phyloP scores from a whole-genome alignment of 306 rosid genomes.

The Trifolium subterraneum region DNA sequence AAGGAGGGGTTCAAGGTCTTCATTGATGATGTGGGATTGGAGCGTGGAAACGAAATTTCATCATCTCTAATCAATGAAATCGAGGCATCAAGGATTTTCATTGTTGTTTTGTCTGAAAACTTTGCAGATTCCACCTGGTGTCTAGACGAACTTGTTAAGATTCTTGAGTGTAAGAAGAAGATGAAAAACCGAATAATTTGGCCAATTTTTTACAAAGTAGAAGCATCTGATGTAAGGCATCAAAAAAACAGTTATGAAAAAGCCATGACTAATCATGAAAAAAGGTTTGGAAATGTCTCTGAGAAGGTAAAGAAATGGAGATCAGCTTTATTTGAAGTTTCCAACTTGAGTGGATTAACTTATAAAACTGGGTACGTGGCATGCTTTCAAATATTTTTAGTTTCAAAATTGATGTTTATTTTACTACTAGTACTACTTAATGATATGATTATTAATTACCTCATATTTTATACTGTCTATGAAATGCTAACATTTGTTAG shows the following conservation, averaged over 20 bases:
- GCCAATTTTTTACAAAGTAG: conserved; percentile 38
- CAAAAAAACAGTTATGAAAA: not conserved
- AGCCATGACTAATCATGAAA: conserved; percentile 1
- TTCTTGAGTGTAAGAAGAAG: conserved; percentile 13
- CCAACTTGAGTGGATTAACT: not conserved
- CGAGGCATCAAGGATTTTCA: conserved; percentile 1
- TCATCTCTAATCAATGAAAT: not conserved
- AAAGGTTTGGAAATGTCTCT: not conserved
- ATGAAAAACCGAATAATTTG: conserved; percentile 2
- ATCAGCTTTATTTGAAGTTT: conserved; percentile 2
- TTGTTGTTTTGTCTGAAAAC: conserved; percentile 24
- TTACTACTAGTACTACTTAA: too few species aligned
- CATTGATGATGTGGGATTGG: conserved; percentile 10
- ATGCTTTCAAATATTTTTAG: not conserved
- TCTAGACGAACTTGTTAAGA: conserved; percentile 27
- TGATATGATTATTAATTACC: too few species aligned
- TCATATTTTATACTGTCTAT: too few species aligned
- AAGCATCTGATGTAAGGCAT: not conserved
- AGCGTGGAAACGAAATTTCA: conserved; percentile 24
- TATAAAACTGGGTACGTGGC: not conserved
- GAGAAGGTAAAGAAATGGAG: conserved; percentile 19
- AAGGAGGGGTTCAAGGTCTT: conserved; percentile 12
- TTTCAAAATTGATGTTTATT: too few species aligned
- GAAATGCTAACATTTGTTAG: too few species aligned
- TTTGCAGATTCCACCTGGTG: conserved; percentile 12